phyloP scores from a whole-genome alignment of 2,329 filamentous ascomycete species.

The Lomentospora prolificans region DNA sequence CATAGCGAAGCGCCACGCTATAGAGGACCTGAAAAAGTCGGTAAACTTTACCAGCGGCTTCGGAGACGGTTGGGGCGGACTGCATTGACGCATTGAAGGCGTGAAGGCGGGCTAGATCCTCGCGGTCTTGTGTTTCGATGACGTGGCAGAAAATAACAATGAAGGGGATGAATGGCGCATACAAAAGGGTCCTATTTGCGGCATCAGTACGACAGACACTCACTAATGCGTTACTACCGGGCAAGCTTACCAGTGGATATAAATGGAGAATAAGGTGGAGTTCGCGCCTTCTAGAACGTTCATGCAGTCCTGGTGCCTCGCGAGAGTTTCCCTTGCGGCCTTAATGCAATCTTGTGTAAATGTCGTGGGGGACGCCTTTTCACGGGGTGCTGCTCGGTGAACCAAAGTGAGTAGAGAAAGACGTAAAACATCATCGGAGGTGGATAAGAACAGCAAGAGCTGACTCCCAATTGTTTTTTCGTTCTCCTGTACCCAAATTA shows the following conservation, averaged over 20 bases:
- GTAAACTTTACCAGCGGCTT: conserved; percentile 44
- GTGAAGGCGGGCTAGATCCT: conserved; percentile 36
- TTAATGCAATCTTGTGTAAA: conserved; percentile 33
- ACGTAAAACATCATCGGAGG: conserved; percentile 31
- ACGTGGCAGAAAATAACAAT: conserved; percentile 42
- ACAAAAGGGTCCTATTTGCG: conserved; percentile 30
- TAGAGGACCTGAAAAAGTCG: conserved; percentile 49
- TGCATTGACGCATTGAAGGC: conserved; percentile 41
- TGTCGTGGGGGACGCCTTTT: conserved; percentile 19
- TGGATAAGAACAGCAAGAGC: conserved; percentile 17
- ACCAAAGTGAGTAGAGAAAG: conserved; percentile 30
- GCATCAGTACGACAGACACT: background rate
- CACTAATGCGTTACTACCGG: background rate
- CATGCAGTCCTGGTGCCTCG: conserved; percentile 30
- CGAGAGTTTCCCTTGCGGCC: conserved; percentile 29
- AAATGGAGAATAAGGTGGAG: conserved; percentile 26
- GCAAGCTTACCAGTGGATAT: conserved; percentile 30
- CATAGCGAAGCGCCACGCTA: conserved; percentile 47
- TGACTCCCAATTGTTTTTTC: background rate
- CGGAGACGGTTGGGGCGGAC: conserved; percentile 31
- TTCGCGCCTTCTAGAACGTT: conserved; percentile 24
- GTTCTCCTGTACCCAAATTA: background rate
- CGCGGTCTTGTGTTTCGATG: conserved; percentile 32
- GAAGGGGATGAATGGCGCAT: conserved; percentile 43
- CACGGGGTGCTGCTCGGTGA: conserved; percentile 29